Evolutionary conservation across 1,284 basidiomycete species (phyloP), one percentile per base, ranked within the genome.

Genomic region (Sporisorium sorghi): DNA sequence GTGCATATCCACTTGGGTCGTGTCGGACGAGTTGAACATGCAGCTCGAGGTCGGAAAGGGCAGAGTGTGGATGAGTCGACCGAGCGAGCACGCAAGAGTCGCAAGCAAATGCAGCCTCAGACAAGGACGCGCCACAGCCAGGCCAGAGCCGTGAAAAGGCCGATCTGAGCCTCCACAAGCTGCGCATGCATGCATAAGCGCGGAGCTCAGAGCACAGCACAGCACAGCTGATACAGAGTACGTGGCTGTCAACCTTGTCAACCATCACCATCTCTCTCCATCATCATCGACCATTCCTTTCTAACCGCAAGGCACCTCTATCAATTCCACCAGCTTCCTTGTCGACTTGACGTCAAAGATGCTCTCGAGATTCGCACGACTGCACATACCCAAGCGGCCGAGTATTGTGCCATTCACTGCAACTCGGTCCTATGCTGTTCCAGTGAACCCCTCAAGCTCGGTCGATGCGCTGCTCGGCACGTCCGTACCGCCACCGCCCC

Each of bases 391-490:
- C 24, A 21, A 47, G 43, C 63, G 49, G 14, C 37, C 58, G 26
- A 51, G 19, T 40, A 35, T 52, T n/a, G 19, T 24, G 14, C 24
- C 58, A 14, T 7, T 47, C 23, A 23, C 30, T 7, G 21, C 40
- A 17, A 5, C 44, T 3, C 61, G 67, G 17, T 17, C 15, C 35
- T 69, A 71, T 32, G 80, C 80, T 15, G 62, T 72, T 14, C 80
- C 80, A 7, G 70, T 82, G 33, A 81, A 81, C 42, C 69, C 74
- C 9, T 58, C 63, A 5, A 69, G 72, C 46, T 76, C 73, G 17
- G 79, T 82, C 46, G 80, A 82, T 49, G 76, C 77, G 4, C 67
- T 80, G 14, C 70, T 79, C 3, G 80, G 80, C 19, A 74, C 73
- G 0, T 69, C 73, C 3, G 57, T 77, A 1, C 80, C 80, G 12